phyloP scores from a whole-genome alignment of 176 grass and related monocot genomes.

The Aegilops sharonensis region DNA sequence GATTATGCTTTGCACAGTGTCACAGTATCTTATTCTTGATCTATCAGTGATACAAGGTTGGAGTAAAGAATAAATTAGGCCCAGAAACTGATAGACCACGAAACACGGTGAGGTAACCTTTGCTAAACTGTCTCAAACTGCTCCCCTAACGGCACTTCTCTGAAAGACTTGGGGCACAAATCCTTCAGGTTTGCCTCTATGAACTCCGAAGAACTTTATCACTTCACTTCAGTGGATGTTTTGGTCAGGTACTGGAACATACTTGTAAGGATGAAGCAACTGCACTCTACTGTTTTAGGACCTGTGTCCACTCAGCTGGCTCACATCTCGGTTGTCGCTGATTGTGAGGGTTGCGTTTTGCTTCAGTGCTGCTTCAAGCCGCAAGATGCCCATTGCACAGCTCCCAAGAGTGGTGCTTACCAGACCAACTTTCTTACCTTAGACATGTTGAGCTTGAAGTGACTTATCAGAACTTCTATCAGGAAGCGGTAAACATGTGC shows the following conservation, averaged over 20 bases:
- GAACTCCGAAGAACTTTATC: background rate
- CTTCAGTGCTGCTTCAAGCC: conserved; percentile 54
- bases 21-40: too few species aligned
- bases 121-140: background rate
- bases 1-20: too few species aligned
- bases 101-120: background rate
- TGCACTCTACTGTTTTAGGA: conserved; percentile 38
- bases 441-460: too few species aligned
- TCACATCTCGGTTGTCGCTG: conserved; percentile 33
- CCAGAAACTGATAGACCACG: background rate
- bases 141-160: background rate
- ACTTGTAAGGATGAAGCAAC: conserved; percentile 10
- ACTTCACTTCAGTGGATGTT: background rate
- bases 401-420: too few species aligned
- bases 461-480: too few species aligned
- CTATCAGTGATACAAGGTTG: too few species aligned
- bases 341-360: conserved; percentile 31
- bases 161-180: background rate
- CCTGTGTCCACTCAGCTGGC: conserved; percentile 70
- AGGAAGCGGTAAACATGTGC: too few species aligned
- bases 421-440: too few species aligned
- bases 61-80: conserved; percentile 10
- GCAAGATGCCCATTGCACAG: background rate
- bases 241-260: background rate
- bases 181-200: background rate